Evolutionary conservation across 1,284 basidiomycete species (phyloP).

Genomic region (Ustilago loliicola): DNA sequence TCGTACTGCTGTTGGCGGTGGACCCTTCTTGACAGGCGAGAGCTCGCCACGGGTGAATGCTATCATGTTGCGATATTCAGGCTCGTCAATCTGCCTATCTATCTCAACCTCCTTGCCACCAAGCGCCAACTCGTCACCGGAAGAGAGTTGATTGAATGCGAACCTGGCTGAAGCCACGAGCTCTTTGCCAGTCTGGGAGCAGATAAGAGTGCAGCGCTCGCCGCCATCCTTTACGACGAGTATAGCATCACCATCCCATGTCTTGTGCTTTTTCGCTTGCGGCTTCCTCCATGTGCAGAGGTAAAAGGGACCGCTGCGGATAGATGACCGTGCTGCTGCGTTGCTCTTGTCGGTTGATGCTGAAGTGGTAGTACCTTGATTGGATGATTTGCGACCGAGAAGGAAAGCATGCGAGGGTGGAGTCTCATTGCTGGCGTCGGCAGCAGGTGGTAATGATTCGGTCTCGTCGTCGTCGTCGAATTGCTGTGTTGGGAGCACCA

Average conservation of each 20-base stretch:
- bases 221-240: conserved; percentile 58
- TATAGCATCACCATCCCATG: conserved; percentile 79
- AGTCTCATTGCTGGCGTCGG: conserved; percentile 12
- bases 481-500: conserved; percentile 42
- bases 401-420: conserved; percentile 40
- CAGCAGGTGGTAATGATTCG: neutral
- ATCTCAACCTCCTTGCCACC: conserved; percentile 62
- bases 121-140: conserved; percentile 56
- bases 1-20: conserved; percentile 35
- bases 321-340: conserved; percentile 23
- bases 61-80: conserved; percentile 33
- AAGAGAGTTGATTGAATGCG: conserved; percentile 35
- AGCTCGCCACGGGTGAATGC: conserved; percentile 44
- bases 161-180: conserved; percentile 43
- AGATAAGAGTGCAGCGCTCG: conserved; percentile 53
- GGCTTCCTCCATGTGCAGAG: conserved; percentile 75
- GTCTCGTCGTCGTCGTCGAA: conserved; percentile 11
- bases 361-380: conserved; percentile 3
- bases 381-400: conserved; percentile 27
- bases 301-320: conserved; percentile 55
- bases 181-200: conserved; percentile 58
- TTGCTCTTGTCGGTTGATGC: neutral
- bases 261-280: conserved; percentile 84
- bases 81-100: conserved; percentile 36
- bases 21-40: conserved; percentile 32